Percentiles rank a stretch among this genome's conserved stretches.
Conservation (phyloP, 208 protist genomes). For the Phytomonas sp. region DNA sequence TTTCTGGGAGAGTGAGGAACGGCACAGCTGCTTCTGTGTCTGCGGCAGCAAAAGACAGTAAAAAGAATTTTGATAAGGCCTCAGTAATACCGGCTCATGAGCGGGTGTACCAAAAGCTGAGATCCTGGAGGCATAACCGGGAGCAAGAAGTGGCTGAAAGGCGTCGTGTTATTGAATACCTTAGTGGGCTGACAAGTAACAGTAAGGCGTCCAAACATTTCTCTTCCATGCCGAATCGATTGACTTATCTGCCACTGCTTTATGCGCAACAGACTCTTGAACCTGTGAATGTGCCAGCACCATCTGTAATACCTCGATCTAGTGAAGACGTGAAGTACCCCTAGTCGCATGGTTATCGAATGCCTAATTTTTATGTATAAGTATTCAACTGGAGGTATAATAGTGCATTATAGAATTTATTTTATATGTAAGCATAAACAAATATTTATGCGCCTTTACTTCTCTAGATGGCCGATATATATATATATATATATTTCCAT, state of each 20-base stretch:
- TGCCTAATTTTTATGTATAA: neutral
- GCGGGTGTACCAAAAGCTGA: conserved; percentile 13
- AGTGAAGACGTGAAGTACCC: neutral
- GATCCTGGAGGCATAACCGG: conserved; percentile 8
- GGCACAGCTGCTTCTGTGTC: neutral
- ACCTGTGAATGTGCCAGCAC: neutral
- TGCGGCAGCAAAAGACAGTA: neutral
- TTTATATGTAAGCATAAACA: neutral
- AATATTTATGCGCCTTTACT: neutral
- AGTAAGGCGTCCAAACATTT: neutral
- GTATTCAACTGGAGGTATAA: neutral
- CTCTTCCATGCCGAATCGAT: neutral
- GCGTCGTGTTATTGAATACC: conserved; percentile 9
- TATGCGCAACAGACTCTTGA: neutral
- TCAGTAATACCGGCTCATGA: conserved; percentile 18
- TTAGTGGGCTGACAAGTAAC: neutral
- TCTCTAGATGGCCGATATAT: neutral
- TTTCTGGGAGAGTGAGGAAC: neutral
- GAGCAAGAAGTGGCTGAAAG: conserved; percentile 16
- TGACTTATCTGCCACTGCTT: neutral
- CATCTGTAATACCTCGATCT: neutral
- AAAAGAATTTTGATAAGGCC: neutral
- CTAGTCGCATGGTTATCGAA: neutral
- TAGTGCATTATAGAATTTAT: neutral
- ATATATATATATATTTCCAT: neutral